Conservation (phyloP, 306 rosid genomes). For the Carpinus fangiana region DNA sequence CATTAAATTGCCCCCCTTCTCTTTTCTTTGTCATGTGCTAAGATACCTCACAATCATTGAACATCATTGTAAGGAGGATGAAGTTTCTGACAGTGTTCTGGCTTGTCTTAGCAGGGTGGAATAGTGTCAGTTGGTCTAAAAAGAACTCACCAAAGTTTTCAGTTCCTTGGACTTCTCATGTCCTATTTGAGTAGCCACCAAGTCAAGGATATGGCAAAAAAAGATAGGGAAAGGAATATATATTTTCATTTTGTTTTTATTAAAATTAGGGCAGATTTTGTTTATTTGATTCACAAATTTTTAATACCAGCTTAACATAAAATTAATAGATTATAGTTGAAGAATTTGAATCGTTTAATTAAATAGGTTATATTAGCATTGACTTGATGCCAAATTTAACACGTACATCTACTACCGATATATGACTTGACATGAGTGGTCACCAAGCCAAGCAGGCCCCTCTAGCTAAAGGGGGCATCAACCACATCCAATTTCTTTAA, state of each 20-base stretch:
- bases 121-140: constrained; percentile 7
- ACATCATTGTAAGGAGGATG: constrained; percentile 1
- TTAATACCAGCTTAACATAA: too few species aligned
- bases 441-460: background rate
- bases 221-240: background rate
- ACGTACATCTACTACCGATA: too few species aligned
- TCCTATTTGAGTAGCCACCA: constrained; percentile 26
- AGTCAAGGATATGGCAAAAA: constrained; percentile 13
- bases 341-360: too few species aligned
- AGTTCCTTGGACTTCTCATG: background rate
- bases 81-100: constrained; percentile 33
- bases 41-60: constrained; percentile 42
- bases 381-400: too few species aligned
- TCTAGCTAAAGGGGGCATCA: background rate
- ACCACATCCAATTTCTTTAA: background rate
- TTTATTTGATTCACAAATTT: too few species aligned
- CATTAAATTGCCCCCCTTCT: constrained; percentile 6
- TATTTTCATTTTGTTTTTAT: too few species aligned
- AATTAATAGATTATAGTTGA: too few species aligned
- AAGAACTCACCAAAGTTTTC: constrained; percentile 8
- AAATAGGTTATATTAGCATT: too few species aligned
- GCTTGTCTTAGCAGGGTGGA: background rate
- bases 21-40: constrained; percentile 31
- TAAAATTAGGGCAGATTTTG: too few species aligned
- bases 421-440: background rate